Percentiles rank a stretch among this genome's conserved stretches.
Conservation (phyloP, 1,284 basidiomycete genomes). For the Cystobasidium sp. region DNA sequence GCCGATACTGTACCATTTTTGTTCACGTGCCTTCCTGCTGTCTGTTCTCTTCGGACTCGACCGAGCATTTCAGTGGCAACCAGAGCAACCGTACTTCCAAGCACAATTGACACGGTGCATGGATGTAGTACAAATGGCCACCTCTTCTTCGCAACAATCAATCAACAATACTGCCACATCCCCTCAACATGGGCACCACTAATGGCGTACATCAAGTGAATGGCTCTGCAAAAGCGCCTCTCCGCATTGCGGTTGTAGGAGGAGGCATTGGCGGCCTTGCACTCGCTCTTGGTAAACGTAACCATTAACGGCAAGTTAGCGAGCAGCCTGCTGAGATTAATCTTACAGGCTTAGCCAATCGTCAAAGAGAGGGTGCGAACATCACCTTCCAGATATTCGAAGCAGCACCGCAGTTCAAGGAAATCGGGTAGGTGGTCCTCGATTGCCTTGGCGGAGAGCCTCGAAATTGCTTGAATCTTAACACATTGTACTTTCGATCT, state of each 20-base stretch:
- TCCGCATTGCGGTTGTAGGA: conserved; percentile 37
- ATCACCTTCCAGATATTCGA: conserved; percentile 32
- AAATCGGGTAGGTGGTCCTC: conserved; percentile 16
- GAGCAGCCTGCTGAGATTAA: background rate
- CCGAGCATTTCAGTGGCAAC: no score
- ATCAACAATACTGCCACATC: no score
- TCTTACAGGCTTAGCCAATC: conserved; percentile 19
- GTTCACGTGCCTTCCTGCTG: no score
- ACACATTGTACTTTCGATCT: background rate
- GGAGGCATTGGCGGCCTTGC: conserved; percentile 39
- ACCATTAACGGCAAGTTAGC: background rate
- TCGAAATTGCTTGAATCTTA: background rate
- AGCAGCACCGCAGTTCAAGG: conserved; percentile 41
- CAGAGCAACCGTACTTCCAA: no score
- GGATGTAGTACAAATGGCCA: background rate
- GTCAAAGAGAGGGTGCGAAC: conserved; percentile 27
- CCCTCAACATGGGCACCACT: conserved; percentile 10
- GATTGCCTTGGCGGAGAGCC: background rate
- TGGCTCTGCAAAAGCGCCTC: background rate
- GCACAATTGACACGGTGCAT: no score
- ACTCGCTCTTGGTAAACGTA: conserved; percentile 24
- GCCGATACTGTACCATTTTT: no score
- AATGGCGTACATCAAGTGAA: conserved; percentile 14
- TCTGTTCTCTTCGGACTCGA: no score
- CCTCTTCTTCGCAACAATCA: background rate